A percentile compares a stretch with the other conserved stretches of the same genome.
Conservation (phyloP, 176 grass and related monocot species). For the Eragrostis nindensis region DNA sequence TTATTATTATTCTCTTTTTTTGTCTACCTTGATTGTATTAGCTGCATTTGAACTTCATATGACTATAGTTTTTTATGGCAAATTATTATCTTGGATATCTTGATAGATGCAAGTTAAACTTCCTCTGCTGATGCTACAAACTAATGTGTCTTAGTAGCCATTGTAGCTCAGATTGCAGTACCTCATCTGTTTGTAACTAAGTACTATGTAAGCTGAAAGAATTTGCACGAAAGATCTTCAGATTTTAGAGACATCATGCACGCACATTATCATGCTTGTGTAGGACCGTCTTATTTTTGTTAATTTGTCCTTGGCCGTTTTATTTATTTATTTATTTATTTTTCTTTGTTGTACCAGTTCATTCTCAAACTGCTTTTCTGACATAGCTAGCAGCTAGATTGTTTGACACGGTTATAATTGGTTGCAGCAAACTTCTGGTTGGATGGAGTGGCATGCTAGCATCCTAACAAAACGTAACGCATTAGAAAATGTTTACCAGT, state of each 20-base stretch:
- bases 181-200: not conserved
- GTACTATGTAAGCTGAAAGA: not conserved
- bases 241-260: not conserved
- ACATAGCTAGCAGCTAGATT: not conserved
- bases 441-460: constrained; percentile 76
- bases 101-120: constrained; percentile 24
- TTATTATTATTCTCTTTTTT: not conserved
- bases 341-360: constrained; percentile 2
- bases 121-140: constrained; percentile 7
- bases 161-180: not conserved
- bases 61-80: constrained; percentile 3
- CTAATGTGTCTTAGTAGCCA: not conserved
- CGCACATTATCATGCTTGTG: not conserved
- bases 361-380: constrained; percentile 20
- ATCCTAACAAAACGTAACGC: constrained; percentile 74
- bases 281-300: not conserved
- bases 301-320: not conserved
- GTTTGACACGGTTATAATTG: constrained; percentile 13
- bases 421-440: constrained; percentile 80
- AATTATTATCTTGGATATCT: not conserved
- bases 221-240: constrained; percentile 8
- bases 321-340: not conserved
- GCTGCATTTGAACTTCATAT: constrained; percentile 23
- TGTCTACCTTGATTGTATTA: not conserved
- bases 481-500: constrained; percentile 94